Conservation (phyloP, 257 asterid genomes). For the Penstemon barbatus region DNA sequence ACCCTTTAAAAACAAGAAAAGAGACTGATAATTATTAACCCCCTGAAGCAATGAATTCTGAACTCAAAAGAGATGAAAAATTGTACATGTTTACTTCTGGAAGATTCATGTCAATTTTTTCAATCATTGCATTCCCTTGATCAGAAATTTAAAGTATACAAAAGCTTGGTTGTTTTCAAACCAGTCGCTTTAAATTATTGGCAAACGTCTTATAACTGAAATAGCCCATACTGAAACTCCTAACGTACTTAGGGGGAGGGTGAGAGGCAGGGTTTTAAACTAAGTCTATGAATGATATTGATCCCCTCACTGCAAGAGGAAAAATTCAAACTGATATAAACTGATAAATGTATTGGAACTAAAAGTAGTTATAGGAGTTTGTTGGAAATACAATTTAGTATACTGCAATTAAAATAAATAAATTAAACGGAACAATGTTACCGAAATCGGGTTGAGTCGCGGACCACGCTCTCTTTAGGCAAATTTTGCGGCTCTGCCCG, state of each 20-base stretch:
- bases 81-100: not conserved
- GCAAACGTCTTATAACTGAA: not conserved
- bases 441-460: too few relatives aligned
- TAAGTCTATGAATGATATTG: too few relatives aligned
- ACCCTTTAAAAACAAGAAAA: conserved; percentile 6
- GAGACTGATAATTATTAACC: not conserved
- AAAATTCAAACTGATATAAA: too few relatives aligned
- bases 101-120: not conserved
- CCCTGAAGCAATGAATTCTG: not conserved
- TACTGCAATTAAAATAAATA: too few relatives aligned
- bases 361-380: too few relatives aligned
- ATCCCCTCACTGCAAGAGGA: too few relatives aligned
- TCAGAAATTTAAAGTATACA: too few relatives aligned
- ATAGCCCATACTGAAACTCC: not conserved
- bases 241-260: not conserved
- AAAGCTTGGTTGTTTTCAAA: not conserved
- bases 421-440: too few relatives aligned
- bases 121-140: not conserved
- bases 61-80: not conserved
- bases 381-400: too few relatives aligned
- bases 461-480: too few relatives aligned
- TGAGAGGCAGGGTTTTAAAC: not conserved
- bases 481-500: too few relatives aligned
- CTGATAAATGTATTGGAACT: too few relatives aligned
- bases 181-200: not conserved